Evolutionary conservation across 2,329 filamentous ascomycete genomes (phyloP), one percentile per base, ranked within the genome.

Genomic region (Fusarium begoniae): DNA sequence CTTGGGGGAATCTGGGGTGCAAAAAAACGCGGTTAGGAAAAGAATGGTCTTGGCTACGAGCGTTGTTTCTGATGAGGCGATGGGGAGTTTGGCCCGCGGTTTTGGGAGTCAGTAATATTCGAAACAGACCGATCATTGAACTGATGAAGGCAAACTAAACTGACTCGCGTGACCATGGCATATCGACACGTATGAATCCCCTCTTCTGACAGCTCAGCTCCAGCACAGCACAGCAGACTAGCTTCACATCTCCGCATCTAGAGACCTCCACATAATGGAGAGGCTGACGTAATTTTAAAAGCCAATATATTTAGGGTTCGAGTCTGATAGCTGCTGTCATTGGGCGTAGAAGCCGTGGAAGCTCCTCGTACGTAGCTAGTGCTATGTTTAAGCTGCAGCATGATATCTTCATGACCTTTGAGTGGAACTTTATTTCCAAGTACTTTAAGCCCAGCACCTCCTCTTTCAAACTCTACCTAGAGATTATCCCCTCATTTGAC

Each of bases 201-300:
- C 66, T 70, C 66, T 44, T 66, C 30, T 66, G 60, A 53, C 57
- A 70, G 40, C 53, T 65, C 66, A 47, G 22, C 18, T 54, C 50
- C 14, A 38, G 41, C 47, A 51, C 30, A 62, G 20, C 41, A 17
- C 48, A 44, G n/a, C 18, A 60, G 48, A 40, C 60, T 70, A 66
- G 66, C 60, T 66, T 30, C 40, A 48, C 43, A 63, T 54, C 70
- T 73, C 71, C 70, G 62, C 71, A 72, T 47, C 47, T 57, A n/a
- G 20, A 32, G 57, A 61, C 55, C 71, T 72, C 71, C 71, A 74
- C 71, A 55, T 69, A 72, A 66, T 59, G 55, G 50, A 50, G 44
- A 58, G 54, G 54, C 73, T 77, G 75, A 77, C 75, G 75, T 77
- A 76, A 77, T 74, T 74, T 44, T 24, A 24, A 26, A 26, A 51